Conservation (phyloP, 495 filamentous ascomycete species). For the Lasiosphaeria miniovina region DNA sequence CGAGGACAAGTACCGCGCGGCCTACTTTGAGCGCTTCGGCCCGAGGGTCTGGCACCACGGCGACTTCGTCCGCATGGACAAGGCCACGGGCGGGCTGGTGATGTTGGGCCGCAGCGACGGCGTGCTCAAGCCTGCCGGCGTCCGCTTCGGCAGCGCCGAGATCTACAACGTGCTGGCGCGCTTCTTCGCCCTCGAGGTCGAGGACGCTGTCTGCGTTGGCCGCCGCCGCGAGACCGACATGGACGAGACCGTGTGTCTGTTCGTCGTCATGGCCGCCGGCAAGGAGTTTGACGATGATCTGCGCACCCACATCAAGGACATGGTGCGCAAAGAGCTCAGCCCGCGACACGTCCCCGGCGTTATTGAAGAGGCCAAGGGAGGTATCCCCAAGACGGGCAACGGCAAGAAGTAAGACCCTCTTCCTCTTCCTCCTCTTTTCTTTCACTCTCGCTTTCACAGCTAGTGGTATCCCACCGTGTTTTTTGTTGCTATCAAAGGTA, state of each 20-base stretch:
- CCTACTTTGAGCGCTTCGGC: conserved; percentile 81
- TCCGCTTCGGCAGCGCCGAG: conserved; percentile 77
- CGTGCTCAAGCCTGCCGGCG: conserved; percentile 73
- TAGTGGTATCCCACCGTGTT: neutral
- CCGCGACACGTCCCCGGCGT: conserved; percentile 81
- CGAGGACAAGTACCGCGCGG: conserved; percentile 68
- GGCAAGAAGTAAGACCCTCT: conserved; percentile 72
- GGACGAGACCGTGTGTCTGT: conserved; percentile 84
- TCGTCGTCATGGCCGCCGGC: conserved; percentile 68
- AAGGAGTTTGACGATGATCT: conserved; percentile 50
- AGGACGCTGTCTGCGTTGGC: conserved; percentile 83
- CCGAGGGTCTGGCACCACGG: conserved; percentile 84
- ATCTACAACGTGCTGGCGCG: conserved; percentile 89
- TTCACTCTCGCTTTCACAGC: neutral
- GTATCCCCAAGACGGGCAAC: conserved; percentile 85
- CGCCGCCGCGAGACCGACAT: conserved; percentile 66
- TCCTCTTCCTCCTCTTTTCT: neutral
- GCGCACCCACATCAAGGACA: conserved; percentile 55
- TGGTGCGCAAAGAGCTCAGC: conserved; percentile 71
- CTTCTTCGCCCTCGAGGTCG: conserved; percentile 71
- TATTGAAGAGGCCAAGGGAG: conserved; percentile 67
- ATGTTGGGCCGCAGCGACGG: conserved; percentile 84
- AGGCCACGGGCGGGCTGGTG: conserved; percentile 67
- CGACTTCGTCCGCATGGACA: conserved; percentile 81
- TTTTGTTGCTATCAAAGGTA: no score